Base-by-base conservation (phyloP, 1,284 basidiomycete genomes). In the Fistulina hepatica region DNA sequence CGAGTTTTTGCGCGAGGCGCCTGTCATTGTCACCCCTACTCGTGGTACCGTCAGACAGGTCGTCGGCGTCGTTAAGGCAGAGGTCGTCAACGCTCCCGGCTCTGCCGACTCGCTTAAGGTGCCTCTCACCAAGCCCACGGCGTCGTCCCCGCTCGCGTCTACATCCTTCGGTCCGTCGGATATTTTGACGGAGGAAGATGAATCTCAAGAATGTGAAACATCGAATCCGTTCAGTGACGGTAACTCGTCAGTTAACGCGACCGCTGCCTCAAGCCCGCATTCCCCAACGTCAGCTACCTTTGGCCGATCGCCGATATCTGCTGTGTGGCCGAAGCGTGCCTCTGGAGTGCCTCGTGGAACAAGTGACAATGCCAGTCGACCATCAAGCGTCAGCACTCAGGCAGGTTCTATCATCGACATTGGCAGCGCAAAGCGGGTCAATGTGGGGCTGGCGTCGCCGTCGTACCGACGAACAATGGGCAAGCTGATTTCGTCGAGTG, bases 1-100 rank as follows among this genome's bases (percentile, higher is more conserved):
- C 48, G 82, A 85, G 48, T 69, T 88, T 55, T 60, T 88, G 41
- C 75, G 75, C 48, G 84, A 88, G 53, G 75, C 79, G 1, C 82
- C 84, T 12, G 77, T 81, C 58, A 88, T 88, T 48, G 70, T 88
- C 44, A 83, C 80, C 0, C 71, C 79, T 19, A 66, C 63, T 21
- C 74, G 72, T 43, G 71, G 71, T 31, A 65, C 68, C 23, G 72
- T 81, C 44, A 71, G 78, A 22, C 80, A 83, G 52, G 77, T 84
- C 8, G 56, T 82, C 27, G 81, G 81, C 24, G 72, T 82, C 33
- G 76, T 76, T 36, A 82, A 78, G 54, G 81, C 84, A 20, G 81
- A 83, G 52, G 76, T 86, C 33, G 73, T 88, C 44, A 76, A 69
- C 43, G 67, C 82, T 2, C 60, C 73, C 1, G 66, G 65, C 36